Base-by-base conservation (phyloP, 2,329 filamentous ascomycete genomes). In the Arachnopeziza araneosa region DNA sequence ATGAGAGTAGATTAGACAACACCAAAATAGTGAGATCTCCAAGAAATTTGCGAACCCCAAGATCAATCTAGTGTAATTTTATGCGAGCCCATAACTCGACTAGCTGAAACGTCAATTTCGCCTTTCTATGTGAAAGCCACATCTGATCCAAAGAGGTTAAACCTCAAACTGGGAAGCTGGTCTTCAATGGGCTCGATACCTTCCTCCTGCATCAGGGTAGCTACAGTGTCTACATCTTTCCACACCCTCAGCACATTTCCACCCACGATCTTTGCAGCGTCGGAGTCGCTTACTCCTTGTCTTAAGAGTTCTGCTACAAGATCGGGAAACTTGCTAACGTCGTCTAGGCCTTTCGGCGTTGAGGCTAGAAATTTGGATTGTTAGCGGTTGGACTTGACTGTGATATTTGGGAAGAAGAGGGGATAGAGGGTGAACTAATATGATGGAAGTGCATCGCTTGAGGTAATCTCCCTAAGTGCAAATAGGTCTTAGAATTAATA, bases 171-270 rank as follows among this genome's bases (percentile, higher is more conserved):
- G 1, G 70, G 64, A 48, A 81, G 64, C 32, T 83, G 77, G 69
- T 87, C 84, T 67, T 83, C 79, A 6, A 74, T 70, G 10, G 77
- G 76, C 59, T 69, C 64, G 21, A 71, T 79, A 0, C 85, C 84
- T 1, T 76, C 76, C 1, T 75, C 74, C 74, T 91, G 87, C 76
- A 96, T 71, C 71, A 81, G 76, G 51, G 77, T 77, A 6, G 90
- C 88, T 49, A 96, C 86, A 24, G 75, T 77, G 64, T 97, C 93
- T 1, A 88, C 90, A 26, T 89, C 87, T 59, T 77, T 81, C 93
- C 92, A 96, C 6, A 97, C 92, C 22, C 93, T 84, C 60, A 97
- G 74, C 2, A 96, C 65, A 72, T 97, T 97, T 2, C 86, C 83
- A 0, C 93, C 93, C 0, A 86, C 88, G 10, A 97, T 77, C 74